Conservation (phyloP, 2,329 filamentous ascomycete genomes). For the Fusarium irregulare region DNA sequence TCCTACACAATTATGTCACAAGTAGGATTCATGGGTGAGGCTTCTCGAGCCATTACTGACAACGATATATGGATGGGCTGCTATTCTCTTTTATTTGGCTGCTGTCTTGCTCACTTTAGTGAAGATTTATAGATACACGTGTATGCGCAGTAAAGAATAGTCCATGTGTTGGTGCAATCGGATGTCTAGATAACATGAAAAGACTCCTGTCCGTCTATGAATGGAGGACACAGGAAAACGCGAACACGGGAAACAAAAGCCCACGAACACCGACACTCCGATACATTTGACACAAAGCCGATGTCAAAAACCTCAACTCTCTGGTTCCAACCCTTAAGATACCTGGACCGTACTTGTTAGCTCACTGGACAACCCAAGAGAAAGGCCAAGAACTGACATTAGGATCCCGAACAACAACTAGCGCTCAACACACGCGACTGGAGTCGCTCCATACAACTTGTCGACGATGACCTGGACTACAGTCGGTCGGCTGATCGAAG, state of each 20-base stretch:
- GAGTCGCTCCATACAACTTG: background rate
- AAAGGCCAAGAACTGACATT: background rate
- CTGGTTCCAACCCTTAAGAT: background rate
- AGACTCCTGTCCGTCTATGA: background rate
- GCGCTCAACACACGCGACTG: background rate
- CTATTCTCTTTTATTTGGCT: background rate
- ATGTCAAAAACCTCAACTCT: background rate
- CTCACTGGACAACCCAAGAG: background rate
- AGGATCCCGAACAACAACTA: background rate
- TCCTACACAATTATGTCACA: background rate
- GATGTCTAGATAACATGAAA: background rate
- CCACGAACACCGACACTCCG: background rate
- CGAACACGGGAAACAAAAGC: rapidly evolving
- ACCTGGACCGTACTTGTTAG: background rate
- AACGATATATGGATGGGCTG: background rate
- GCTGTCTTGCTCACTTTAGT: background rate
- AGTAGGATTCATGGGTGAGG: background rate
- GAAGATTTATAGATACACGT: rapidly evolving
- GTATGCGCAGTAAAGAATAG: background rate
- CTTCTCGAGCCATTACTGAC: background rate
- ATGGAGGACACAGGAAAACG: rapidly evolving
- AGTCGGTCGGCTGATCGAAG: rapidly evolving
- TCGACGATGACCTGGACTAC: background rate
- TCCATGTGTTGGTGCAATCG: rapidly evolving
- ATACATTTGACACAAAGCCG: rapidly evolving